Conservation (phyloP, 768 basidiomycete species). For the Calocera viscosa region DNA sequence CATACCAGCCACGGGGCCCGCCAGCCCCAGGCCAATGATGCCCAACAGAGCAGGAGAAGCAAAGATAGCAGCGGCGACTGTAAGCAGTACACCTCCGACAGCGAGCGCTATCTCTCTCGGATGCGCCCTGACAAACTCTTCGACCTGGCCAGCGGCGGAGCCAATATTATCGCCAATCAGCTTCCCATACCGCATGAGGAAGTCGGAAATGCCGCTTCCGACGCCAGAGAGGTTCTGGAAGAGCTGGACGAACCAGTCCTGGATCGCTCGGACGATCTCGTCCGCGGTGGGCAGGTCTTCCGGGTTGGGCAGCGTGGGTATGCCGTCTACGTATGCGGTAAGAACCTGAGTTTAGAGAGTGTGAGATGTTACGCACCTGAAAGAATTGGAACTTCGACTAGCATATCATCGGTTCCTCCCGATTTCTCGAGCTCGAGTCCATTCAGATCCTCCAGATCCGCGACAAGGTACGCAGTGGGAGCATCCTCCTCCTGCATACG, state of each 20-base stretch:
- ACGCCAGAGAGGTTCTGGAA: background rate
- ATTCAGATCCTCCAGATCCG: background rate
- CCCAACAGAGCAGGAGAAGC: background rate
- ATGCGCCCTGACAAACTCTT: background rate
- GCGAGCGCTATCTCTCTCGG: background rate
- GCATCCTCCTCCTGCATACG: background rate
- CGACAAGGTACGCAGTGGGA: background rate
- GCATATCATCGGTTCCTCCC: background rate
- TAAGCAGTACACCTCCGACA: background rate
- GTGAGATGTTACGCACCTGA: background rate
- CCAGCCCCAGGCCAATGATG: background rate
- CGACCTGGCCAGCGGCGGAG: background rate
- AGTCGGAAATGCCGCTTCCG: background rate
- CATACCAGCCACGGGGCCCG: background rate
- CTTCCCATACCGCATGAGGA: background rate
- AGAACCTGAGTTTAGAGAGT: background rate
- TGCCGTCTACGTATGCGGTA: background rate
- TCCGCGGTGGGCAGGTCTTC: background rate
- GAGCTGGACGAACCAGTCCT: background rate
- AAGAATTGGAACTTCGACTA: background rate
- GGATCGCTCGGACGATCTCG: background rate
- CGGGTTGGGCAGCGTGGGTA: background rate
- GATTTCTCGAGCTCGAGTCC: background rate
- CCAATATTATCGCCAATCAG: background rate
- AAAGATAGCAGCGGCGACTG: background rate